Evolutionary conservation across 352 stramenopile species (phyloP).

Genomic region (Globisporangium splendens): DNA sequence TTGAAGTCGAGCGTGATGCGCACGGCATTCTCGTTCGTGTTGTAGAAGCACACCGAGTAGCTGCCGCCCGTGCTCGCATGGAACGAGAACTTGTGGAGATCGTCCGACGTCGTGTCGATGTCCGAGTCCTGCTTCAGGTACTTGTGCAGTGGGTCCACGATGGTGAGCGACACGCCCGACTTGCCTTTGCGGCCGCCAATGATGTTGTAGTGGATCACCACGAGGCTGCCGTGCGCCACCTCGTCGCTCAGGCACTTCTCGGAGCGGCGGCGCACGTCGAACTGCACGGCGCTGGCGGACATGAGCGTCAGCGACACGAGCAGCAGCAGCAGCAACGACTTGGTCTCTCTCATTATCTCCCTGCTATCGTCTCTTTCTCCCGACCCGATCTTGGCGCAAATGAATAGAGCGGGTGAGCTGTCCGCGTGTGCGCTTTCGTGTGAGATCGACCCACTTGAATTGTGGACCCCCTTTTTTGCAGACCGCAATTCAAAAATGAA

Average conservation of each 20-base stretch:
- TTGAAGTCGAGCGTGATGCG: slow-evolving; percentile 87
- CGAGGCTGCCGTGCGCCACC: slow-evolving; percentile 67
- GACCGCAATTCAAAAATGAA: slow-evolving; percentile 1
- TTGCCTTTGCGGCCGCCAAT: slow-evolving; percentile 59
- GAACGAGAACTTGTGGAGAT: slow-evolving; percentile 85
- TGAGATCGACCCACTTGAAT: background rate
- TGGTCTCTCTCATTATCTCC: background rate
- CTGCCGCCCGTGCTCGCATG: slow-evolving; percentile 60
- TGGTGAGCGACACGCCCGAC: slow-evolving; percentile 62
- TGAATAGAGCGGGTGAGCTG: background rate
- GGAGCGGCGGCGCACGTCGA: slow-evolving; percentile 57
- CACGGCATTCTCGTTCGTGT: slow-evolving; percentile 66
- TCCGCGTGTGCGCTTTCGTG: background rate
- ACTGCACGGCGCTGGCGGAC: slow-evolving; percentile 53
- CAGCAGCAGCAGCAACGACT: slow-evolving; percentile 26
- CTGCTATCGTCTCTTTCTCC: background rate
- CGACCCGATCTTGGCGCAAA: background rate
- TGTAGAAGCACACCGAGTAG: slow-evolving; percentile 82
- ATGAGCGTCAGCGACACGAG: slow-evolving; percentile 20
- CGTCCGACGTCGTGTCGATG: slow-evolving; percentile 76
- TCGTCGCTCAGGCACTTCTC: slow-evolving; percentile 88
- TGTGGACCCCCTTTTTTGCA: background rate
- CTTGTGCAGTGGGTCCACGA: slow-evolving; percentile 73
- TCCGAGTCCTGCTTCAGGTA: slow-evolving; percentile 84
- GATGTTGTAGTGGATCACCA: slow-evolving; percentile 84